Percentiles rank a stretch among this genome's conserved stretches.
Evolutionary conservation across 2,329 filamentous ascomycete species (phyloP).

Genomic region (Aspergillus fumigatus): DNA sequence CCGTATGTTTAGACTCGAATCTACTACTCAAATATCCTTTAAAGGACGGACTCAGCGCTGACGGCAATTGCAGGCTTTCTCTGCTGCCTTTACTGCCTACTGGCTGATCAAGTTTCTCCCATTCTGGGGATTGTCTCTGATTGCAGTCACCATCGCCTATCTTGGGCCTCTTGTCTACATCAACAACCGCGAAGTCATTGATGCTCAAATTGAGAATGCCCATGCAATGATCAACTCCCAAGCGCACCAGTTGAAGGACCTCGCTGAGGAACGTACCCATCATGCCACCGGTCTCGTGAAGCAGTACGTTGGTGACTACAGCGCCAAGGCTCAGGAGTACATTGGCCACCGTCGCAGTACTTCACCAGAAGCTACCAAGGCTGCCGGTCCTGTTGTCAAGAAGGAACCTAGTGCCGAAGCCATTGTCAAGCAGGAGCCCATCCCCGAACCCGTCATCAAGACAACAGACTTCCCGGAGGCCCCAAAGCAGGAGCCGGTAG

Average conservation of each 20-base stretch:
- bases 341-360: conserved; percentile 38
- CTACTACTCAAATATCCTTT: neutral
- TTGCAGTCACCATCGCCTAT: conserved; percentile 54
- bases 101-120: conserved; percentile 63
- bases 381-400: conserved; percentile 19
- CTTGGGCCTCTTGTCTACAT: conserved; percentile 60
- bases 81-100: conserved; percentile 56
- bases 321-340: conserved; percentile 55
- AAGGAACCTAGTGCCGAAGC: conserved; percentile 32
- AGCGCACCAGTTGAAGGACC: conserved; percentile 55
- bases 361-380: conserved; percentile 31
- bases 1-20: conserved; percentile 43
- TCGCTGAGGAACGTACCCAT: conserved; percentile 57
- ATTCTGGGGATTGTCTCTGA: conserved; percentile 59
- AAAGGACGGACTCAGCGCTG: neutral
- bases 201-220: conserved; percentile 54
- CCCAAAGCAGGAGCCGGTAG: conserved; percentile 36
- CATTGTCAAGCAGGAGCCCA: conserved; percentile 35
- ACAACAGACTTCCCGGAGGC: conserved; percentile 49
- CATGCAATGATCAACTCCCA: conserved; percentile 54
- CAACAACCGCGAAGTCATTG: conserved; percentile 61
- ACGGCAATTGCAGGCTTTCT: conserved; percentile 49
- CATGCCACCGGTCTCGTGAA: conserved; percentile 55
- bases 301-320: conserved; percentile 57
- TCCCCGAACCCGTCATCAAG: conserved; percentile 32